Evolutionary conservation across 352 stramenopile genomes (phyloP), one percentile per base, ranked within the genome.

Genomic region (Phytophthora pini): DNA sequence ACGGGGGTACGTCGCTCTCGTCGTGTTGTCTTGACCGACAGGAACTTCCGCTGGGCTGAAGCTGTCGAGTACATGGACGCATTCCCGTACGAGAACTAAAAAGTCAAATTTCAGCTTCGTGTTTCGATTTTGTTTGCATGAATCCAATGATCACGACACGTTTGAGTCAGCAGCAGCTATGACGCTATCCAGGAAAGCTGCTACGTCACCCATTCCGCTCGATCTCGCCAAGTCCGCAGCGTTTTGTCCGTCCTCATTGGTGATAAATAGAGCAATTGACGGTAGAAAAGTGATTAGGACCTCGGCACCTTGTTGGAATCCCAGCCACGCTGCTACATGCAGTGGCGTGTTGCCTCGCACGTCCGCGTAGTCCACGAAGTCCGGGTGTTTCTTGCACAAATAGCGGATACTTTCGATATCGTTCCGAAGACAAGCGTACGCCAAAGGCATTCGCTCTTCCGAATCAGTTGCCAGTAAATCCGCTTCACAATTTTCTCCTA

Each of bases 301-400:
- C 15, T 70, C 29, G 5, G 77, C 64, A 1, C 77, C 68, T 4
- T 75, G 49, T 9, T 68, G 15, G 0, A 72, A 70, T 0, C 82
- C 84, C 8, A 78, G 59, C 67, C 74, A 87, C 12, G 80, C 79
- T 2, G 80, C 70, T 38, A 89, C 69, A 41, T 93, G 82, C 56
- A 92, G 54, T 45, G 80, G 80, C 26, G 82, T 92, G 39, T 92
- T 88, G n/a, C 84, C 84, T 27, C 73, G 65, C 3, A 69, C 55
- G 44, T 93, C 84, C 2, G 80, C 78, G 46, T 91, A 93, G 59
- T 91, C 82, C 10, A 84, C 77, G 59, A 93, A 91, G 26, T 91
- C 82, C 0, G 79, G 77, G 34, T 86, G 69, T 17, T 79, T 70
- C 1, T 43, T 51, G 43, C 77, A 88, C 32, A 93, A 61, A 54